Percentiles rank a stretch among this genome's conserved stretches.
phyloP scores from a whole-genome alignment of 805 yeast genomes.

The Wickerhamiella brachini region DNA sequence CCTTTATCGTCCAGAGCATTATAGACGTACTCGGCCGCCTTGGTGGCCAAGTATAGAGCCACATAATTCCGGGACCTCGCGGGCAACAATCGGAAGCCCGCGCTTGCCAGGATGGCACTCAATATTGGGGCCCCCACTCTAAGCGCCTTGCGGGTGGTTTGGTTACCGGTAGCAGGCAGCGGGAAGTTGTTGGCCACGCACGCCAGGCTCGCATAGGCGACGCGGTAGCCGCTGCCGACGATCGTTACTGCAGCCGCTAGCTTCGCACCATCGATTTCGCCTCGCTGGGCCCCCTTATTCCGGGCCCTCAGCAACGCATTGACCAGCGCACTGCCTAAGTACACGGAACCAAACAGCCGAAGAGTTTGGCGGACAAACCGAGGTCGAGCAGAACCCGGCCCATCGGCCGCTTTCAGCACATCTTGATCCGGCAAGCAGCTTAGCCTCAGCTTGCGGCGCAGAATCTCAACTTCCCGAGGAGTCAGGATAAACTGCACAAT shows the following conservation, averaged over 20 bases:
- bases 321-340: not conserved
- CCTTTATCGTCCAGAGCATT: slow-evolving; percentile 25
- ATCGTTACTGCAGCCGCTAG: not conserved
- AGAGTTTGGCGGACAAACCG: slow-evolving; percentile 1
- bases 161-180: not conserved
- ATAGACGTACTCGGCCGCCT: slow-evolving; percentile 25
- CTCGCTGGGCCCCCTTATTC: not conserved
- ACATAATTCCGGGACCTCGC: slow-evolving; percentile 13
- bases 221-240: not conserved
- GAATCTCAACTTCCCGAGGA: slow-evolving; percentile 1
- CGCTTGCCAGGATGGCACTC: not conserved
- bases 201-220: not conserved
- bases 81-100: slow-evolving; percentile 15
- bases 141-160: not conserved
- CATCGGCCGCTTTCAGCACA: not conserved
- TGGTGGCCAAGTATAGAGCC: slow-evolving; percentile 23
- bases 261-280: not conserved
- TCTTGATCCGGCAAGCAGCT: not conserved
- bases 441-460: not conserved
- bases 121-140: not conserved
- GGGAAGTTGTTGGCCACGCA: not conserved
- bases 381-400: not conserved
- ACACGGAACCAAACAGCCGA: slow-evolving; percentile 1
- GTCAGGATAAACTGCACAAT: slow-evolving; percentile 2
- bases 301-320: not conserved